Evolutionary conservation across 345 rosid species (phyloP).

Genomic region (Murraya paniculata): DNA sequence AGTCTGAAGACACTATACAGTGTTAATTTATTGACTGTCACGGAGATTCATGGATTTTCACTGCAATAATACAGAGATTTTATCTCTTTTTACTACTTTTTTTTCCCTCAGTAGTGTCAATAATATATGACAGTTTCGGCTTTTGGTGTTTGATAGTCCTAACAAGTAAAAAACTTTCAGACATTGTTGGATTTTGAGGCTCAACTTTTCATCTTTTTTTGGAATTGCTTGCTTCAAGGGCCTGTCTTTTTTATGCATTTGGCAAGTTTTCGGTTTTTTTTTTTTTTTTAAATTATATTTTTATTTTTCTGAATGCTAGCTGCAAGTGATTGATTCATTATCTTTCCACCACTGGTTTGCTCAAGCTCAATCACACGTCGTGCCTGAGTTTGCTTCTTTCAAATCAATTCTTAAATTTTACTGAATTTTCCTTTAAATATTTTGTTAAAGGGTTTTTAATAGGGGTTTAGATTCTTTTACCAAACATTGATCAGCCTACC

Average conservation of each 20-base stretch:
- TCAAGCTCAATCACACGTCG: neutral
- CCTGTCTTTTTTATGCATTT: neutral
- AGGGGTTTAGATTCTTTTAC: neutral
- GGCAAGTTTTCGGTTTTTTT: neutral
- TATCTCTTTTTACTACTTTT: neutral
- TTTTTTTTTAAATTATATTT: neutral
- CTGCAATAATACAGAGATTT: constrained; percentile 6
- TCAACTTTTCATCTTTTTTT: constrained; percentile 5
- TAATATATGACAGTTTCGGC: neutral
- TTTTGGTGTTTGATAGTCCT: neutral
- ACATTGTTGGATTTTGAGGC: neutral
- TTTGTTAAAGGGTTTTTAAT: neutral
- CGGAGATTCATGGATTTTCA: constrained; percentile 9
- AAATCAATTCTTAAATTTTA: neutral
- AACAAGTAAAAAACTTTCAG: neutral
- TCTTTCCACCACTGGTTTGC: neutral
- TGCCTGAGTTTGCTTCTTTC: neutral
- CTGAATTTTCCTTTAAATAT: no score
- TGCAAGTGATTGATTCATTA: neutral
- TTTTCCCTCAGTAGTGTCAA: neutral
- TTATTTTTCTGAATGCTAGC: neutral
- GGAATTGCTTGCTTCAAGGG: constrained; percentile 12
- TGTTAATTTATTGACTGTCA: constrained; percentile 11
- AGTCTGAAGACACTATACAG: neutral
- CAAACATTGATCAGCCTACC: neutral